Base-by-base conservation (phyloP, 306 rosid genomes). In the Castanea mollissima region DNA sequence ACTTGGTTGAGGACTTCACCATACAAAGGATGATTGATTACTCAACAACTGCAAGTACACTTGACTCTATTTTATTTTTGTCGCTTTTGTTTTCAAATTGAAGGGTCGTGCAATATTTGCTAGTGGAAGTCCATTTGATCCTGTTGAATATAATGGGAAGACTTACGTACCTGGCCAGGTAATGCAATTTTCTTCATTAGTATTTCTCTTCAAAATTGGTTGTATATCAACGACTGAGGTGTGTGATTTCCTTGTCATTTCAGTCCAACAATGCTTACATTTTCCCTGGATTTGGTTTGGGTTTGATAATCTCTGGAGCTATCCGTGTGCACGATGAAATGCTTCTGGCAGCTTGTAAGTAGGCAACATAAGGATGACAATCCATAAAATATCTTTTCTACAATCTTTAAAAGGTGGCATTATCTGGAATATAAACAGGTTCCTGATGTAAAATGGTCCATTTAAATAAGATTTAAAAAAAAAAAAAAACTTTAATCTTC, bases 241-340 rank as follows among this genome's bases (percentile, higher is more conserved):
- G 67, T 70, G 31, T 35, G 58, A 63, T 71, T 63, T 57, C 64
- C 79, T 75, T 83, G 44, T 81, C 73, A 56, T 69, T 78, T 49
- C 93, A 93, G 97, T 56, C 97, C 86, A 94, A 94, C 92, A 94
- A 94, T 89, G 96, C 97, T 59, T 94, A 94, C 89, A 90, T 94
- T 35, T 94, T 94, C 87, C 98, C 97, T 5, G 98, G 98, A 55
- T 77, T 92, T 35, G 98, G 98, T 76, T 82, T 94, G 76, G 98
- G 98, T 74, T 58, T 94, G 68, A 90, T 94, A 64, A 90, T 94
- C 77, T 94, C 97, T 2, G 98, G 98, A 78, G 96, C 98, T 31
- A 92, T 94, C 67, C 95, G 98, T 52, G 92, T 94, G 46, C 96
- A 92, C 21, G 96, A 91, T 32, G 98, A 94, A 58, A 94, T 94